A percentile compares a stretch with the other conserved stretches of the same genome.
Evolutionary conservation across 768 basidiomycete species (phyloP).

Genomic region (Gloeophyllum trabeum): DNA sequence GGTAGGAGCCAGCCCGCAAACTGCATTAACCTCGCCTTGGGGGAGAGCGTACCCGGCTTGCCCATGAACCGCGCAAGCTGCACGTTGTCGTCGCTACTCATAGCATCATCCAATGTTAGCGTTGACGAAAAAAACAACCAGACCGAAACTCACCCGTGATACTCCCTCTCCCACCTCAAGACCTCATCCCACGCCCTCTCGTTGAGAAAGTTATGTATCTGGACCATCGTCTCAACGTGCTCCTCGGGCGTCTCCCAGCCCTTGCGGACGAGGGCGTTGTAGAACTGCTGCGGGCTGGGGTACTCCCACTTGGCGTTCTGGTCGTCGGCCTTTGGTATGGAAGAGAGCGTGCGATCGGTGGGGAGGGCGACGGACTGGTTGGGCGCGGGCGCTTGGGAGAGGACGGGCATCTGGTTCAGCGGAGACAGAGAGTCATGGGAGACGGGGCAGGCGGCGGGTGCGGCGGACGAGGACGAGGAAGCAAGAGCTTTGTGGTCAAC

Average conservation of each 20-base stretch:
- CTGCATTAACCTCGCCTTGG: slow-evolving; percentile 84
- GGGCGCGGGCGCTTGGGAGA: slow-evolving; percentile 56
- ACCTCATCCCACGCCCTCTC: slow-evolving; percentile 97
- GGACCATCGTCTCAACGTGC: slow-evolving; percentile 92
- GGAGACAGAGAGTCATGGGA: slow-evolving; percentile 52
- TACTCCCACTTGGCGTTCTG: slow-evolving; percentile 71
- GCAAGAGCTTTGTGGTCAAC: slow-evolving; percentile 27
- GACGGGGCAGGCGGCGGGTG: slow-evolving; percentile 48
- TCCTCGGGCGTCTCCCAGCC: slow-evolving; percentile 98
- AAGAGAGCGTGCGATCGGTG: slow-evolving; percentile 63
- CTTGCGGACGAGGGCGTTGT: slow-evolving; percentile 92
- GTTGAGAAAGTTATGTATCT: slow-evolving; percentile 97
- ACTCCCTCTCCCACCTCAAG: slow-evolving; percentile 78
- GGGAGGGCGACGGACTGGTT: slow-evolving; percentile 53
- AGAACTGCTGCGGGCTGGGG: slow-evolving; percentile 95
- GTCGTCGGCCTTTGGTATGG: slow-evolving; percentile 62
- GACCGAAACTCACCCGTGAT: slow-evolving; percentile 37
- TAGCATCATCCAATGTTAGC: not conserved
- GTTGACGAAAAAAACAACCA: not conserved
- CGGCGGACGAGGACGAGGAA: slow-evolving; percentile 12
- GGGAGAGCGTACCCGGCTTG: slow-evolving; percentile 85
- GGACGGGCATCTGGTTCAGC: slow-evolving; percentile 80
- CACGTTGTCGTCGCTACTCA: slow-evolving; percentile 47
- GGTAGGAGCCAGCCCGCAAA: slow-evolving; percentile 87
- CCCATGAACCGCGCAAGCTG: slow-evolving; percentile 82